phyloP scores from a whole-genome alignment of 208 protist genomes.

The Willaertia magna region DNA sequence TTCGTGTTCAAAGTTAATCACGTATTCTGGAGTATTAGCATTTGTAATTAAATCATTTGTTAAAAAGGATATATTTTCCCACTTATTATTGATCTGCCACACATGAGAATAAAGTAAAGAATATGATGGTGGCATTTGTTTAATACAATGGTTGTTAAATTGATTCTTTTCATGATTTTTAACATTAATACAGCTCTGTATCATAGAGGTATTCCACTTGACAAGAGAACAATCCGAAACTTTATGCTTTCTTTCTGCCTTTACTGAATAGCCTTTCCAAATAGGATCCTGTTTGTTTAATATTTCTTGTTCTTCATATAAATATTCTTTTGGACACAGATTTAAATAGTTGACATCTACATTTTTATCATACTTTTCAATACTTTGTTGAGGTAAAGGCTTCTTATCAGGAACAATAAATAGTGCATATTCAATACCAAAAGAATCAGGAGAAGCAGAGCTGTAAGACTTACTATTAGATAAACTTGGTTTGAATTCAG shows the following conservation, averaged over 20 bases:
- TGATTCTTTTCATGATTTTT: not conserved
- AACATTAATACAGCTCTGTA: not conserved
- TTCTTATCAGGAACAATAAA: not conserved
- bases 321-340: not conserved
- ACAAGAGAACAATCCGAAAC: not conserved
- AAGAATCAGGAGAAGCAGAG: not conserved
- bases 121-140: not conserved
- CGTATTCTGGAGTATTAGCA: not conserved
- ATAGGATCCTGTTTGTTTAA: not conserved
- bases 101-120: not conserved
- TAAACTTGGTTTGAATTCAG: not conserved
- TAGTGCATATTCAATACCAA: not conserved
- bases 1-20: not conserved
- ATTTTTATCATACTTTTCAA: not conserved
- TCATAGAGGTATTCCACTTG: not conserved
- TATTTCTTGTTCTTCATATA: not conserved
- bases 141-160: not conserved
- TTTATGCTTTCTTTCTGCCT: not conserved
- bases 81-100: not conserved
- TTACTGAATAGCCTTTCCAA: not conserved
- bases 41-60: no score
- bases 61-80: not conserved
- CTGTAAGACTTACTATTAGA: not conserved
- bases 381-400: not conserved
- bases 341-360: not conserved